Evolutionary conservation across 225 moss, liverwort and hornwort species (phyloP).

Genomic region (Bryoerythrophyllum caledonicum): DNA sequence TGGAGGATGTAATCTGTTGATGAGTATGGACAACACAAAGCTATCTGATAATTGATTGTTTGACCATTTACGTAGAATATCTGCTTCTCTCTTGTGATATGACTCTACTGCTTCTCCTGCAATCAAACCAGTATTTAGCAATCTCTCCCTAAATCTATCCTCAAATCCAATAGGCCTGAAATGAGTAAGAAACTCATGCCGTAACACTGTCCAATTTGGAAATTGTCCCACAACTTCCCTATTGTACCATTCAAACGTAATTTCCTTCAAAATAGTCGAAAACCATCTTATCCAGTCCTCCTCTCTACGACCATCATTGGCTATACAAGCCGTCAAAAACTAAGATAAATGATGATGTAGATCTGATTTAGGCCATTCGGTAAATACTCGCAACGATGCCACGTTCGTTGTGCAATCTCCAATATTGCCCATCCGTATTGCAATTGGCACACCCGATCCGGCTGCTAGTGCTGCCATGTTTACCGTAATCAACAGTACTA

Average conservation of each 20-base stretch:
- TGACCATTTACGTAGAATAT: background rate
- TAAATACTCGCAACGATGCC: no score
- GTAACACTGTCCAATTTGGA: background rate
- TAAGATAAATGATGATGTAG: no score
- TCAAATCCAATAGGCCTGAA: background rate
- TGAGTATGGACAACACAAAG: background rate
- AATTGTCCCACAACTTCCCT: background rate
- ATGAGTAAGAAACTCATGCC: background rate
- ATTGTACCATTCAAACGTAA: background rate
- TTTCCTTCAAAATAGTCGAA: no score
- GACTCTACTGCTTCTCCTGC: background rate
- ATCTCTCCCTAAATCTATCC: background rate
- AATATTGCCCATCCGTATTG: background rate
- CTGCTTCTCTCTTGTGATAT: background rate
- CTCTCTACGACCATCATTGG: background rate
- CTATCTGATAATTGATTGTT: background rate
- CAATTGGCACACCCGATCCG: no score
- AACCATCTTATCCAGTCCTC: background rate
- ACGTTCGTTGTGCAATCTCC: background rate
- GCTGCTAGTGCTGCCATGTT: background rate
- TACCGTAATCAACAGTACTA: no score
- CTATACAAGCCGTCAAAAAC: background rate
- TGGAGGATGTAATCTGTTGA: background rate
- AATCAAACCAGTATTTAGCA: background rate
- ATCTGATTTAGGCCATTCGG: no score